A percentile compares a stretch with the other conserved stretches of the same genome.
Conservation (phyloP, 2,329 filamentous ascomycete species). For the Diaporthe australafricana region DNA sequence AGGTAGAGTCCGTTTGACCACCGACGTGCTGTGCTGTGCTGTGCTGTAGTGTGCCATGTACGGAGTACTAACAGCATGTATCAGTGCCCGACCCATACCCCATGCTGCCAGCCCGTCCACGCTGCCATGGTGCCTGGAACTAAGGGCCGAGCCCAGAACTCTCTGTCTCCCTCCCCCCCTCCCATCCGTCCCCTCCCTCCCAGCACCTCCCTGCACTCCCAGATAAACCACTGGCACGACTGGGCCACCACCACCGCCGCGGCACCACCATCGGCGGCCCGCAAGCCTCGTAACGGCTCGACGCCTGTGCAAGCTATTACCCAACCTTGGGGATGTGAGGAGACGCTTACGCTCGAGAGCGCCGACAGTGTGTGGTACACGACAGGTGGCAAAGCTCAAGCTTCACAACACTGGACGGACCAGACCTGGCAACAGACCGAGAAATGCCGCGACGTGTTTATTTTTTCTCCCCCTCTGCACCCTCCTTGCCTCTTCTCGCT, state of each 20-base stretch:
- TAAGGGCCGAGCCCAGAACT: constrained; percentile 34
- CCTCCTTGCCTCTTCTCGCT: neutral
- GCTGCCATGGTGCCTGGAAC: constrained; percentile 35
- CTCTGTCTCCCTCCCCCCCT: neutral
- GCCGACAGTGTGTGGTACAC: constrained; percentile 30
- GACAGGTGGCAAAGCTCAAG: constrained; percentile 33
- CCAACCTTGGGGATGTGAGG: constrained; percentile 25
- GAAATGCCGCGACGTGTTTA: constrained; percentile 13
- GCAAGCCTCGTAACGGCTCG: constrained; percentile 31
- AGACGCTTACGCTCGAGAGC: constrained; percentile 2
- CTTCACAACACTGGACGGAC: neutral
- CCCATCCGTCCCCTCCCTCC: neutral
- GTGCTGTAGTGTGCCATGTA: neutral
- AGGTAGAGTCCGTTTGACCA: neutral
- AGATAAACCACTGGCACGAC: neutral
- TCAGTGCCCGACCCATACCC: constrained; percentile 33
- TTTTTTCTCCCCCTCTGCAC: neutral
- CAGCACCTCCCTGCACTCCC: neutral
- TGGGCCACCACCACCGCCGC: constrained; percentile 6
- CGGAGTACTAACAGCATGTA: constrained; percentile 17
- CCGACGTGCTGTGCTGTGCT: neutral
- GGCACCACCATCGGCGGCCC: constrained; percentile 25
- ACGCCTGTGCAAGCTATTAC: constrained; percentile 24
- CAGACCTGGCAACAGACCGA: constrained; percentile 14
- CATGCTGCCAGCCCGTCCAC: neutral